Conservation (phyloP, 2,329 filamentous ascomycete genomes). For the Alternaria tenuissima region DNA sequence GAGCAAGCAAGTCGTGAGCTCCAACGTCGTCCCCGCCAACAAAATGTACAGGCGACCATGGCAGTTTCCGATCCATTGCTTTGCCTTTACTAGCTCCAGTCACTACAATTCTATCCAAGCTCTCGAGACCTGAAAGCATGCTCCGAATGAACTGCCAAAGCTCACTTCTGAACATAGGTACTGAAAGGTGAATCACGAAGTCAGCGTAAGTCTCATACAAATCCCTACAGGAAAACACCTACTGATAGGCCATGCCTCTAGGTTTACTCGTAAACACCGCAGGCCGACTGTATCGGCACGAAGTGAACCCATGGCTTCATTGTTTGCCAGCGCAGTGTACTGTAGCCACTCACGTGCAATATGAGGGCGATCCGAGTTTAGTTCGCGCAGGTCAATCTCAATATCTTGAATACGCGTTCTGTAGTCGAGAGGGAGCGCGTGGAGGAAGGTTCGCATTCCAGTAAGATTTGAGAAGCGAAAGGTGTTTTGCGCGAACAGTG, state of each 20-base stretch:
- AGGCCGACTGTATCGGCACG: conserved; percentile 40
- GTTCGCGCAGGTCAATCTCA: conserved; percentile 48
- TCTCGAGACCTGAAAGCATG: conserved; percentile 37
- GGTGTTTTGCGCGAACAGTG: conserved; percentile 45
- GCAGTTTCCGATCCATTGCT: conserved; percentile 41
- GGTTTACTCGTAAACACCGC: conserved; percentile 47
- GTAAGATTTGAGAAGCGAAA: conserved; percentile 50
- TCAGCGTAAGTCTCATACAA: neutral
- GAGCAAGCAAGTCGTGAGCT: conserved; percentile 42
- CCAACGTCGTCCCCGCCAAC: conserved; percentile 49
- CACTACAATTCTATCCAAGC: conserved; percentile 45
- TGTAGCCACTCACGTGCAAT: conserved; percentile 48
- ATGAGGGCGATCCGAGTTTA: conserved; percentile 34
- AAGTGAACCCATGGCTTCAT: conserved; percentile 31
- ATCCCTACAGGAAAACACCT: neutral
- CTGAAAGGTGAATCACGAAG: neutral
- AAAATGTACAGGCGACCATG: conserved; percentile 50
- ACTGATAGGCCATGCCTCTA: conserved; percentile 44
- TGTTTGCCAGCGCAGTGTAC: conserved; percentile 41
- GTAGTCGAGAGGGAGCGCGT: conserved; percentile 27
- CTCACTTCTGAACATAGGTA: conserved; percentile 38
- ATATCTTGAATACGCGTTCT: conserved; percentile 40
- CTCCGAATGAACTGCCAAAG: conserved; percentile 45
- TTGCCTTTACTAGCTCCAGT: conserved; percentile 43
- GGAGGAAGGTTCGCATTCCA: conserved; percentile 41